Conservation (phyloP, 495 filamentous ascomycete genomes). For the Tuber microsphaerosporum region DNA sequence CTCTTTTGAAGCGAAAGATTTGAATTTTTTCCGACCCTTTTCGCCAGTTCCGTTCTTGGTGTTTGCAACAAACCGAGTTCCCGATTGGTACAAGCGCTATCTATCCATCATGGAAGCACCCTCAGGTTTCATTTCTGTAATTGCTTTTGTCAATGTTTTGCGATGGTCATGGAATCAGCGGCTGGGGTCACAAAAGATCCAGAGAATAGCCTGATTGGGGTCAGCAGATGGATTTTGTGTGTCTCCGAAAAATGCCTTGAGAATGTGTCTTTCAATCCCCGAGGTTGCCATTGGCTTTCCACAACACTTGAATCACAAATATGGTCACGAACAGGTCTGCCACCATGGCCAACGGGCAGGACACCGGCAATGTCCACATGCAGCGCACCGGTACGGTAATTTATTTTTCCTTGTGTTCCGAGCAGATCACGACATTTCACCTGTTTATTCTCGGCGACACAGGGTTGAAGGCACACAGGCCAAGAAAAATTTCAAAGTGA, state of each 20-base stretch:
- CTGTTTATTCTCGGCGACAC: background rate
- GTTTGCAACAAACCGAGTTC: background rate
- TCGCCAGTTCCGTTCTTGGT: background rate
- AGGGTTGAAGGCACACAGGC: background rate
- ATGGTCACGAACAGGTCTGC: background rate
- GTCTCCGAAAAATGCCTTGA: background rate
- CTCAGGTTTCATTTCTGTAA: background rate
- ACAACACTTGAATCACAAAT: background rate
- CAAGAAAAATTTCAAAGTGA: background rate
- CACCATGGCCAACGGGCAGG: background rate
- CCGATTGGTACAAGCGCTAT: conserved; percentile 4
- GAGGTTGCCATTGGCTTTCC: background rate
- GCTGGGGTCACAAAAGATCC: background rate
- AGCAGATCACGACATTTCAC: background rate
- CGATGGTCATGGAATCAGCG: background rate
- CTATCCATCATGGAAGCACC: background rate
- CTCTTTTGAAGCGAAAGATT: background rate
- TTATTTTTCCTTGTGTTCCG: background rate
- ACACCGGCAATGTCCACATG: background rate
- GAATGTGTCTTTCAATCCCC: background rate
- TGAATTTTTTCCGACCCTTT: conserved; percentile 1
- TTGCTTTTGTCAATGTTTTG: background rate
- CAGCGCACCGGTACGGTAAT: background rate
- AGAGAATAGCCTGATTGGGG: background rate
- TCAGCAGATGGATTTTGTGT: background rate